phyloP scores from a whole-genome alignment of 768 basidiomycete species.

The Pholiota conissans region DNA sequence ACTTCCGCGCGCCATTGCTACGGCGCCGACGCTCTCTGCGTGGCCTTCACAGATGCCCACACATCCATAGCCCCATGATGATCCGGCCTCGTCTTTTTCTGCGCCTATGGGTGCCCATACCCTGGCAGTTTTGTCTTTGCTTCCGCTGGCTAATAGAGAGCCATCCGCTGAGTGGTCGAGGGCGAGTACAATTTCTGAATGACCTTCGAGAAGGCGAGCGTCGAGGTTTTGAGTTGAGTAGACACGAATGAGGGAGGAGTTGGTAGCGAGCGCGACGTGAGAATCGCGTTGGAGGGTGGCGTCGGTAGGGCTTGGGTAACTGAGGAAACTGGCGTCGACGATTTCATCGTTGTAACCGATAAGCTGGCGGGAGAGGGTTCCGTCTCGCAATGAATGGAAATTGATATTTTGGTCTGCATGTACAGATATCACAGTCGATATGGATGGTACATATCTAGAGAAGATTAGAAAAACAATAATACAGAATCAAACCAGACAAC shows the following conservation, averaged over 20 bases:
- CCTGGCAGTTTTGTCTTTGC: conserved; percentile 88
- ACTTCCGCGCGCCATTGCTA: conserved; percentile 73
- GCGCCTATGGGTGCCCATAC: conserved; percentile 63
- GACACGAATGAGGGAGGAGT: conserved; percentile 91
- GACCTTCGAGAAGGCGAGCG: conserved; percentile 84
- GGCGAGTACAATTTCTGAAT: conserved; percentile 88
- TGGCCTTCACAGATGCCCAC: conserved; percentile 92
- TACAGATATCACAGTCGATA: conserved; percentile 71
- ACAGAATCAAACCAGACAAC: conserved; percentile 29
- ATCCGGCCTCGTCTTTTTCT: conserved; percentile 7
- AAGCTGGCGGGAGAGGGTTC: conserved; percentile 71
- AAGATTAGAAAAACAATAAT: conserved; percentile 5
- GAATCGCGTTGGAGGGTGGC: conserved; percentile 45
- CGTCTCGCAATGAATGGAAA: conserved; percentile 77
- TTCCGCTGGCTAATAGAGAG: conserved; percentile 80
- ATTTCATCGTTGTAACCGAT: conserved; percentile 99
- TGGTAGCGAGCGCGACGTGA: conserved; percentile 93
- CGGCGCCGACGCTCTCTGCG: conserved; percentile 88
- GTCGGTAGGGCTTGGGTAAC: conserved; percentile 28
- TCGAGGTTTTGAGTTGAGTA: conserved; percentile 79
- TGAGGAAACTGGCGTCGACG: conserved; percentile 83
- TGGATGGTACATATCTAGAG: conserved; percentile 65
- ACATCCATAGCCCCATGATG: conserved; percentile 64
- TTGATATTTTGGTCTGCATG: conserved; percentile 98
- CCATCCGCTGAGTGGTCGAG: conserved; percentile 72